Conservation (phyloP, 139 green algal genomes). For the Chloropicon primus region DNA sequence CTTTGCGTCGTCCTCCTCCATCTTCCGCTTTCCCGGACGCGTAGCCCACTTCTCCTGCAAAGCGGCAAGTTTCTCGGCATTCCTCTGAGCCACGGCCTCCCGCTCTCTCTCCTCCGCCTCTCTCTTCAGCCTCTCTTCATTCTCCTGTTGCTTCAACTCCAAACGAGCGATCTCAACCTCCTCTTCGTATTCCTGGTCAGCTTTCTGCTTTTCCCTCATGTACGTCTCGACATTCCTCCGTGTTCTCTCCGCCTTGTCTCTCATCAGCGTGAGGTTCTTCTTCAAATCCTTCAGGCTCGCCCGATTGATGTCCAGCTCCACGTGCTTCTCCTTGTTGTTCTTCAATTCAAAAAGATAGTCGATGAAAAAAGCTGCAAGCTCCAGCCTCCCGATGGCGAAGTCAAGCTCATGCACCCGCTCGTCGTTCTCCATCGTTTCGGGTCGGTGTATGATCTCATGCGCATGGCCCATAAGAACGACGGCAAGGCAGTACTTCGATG, state of each 20-base stretch:
- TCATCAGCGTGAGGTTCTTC: neutral
- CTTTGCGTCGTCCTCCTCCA: neutral
- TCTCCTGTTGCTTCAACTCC: neutral
- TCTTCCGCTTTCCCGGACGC: neutral
- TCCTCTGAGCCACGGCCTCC: neutral
- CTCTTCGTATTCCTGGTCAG: neutral
- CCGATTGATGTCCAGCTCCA: neutral
- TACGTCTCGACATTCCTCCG: neutral
- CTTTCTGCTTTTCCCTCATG: neutral
- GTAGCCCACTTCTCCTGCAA: neutral
- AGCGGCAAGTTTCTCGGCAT: neutral
- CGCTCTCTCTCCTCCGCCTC: neutral
- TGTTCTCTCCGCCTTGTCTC: neutral
- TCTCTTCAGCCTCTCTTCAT: neutral
- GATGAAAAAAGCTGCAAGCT: neutral
- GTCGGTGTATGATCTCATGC: neutral
- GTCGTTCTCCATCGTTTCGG: neutral
- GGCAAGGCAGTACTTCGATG: neutral
- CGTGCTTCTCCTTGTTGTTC: neutral
- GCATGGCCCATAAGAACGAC: neutral
- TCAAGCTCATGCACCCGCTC: neutral
- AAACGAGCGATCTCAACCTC: neutral
- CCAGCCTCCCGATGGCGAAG: neutral
- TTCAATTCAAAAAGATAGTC: neutral
- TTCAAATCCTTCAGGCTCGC: neutral